Conservation (phyloP, 2,329 filamentous ascomycete species). For the Esteya vermicola region DNA sequence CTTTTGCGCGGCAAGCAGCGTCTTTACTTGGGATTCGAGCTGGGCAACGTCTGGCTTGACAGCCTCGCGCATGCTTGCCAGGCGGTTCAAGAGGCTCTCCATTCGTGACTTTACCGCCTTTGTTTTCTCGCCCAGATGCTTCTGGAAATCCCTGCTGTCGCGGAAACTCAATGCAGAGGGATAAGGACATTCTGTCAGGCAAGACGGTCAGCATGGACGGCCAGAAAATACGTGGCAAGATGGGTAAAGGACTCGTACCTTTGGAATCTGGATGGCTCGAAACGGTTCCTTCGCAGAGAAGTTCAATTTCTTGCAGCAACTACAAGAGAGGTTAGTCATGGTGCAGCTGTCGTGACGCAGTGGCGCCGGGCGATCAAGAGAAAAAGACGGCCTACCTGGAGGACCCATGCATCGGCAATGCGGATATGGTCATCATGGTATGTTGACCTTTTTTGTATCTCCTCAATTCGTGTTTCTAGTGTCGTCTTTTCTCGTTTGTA, state of each 20-base stretch:
- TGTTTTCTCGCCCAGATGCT: constrained; percentile 64
- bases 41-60: constrained; percentile 54
- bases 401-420: constrained; percentile 84
- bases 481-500: constrained; percentile 83
- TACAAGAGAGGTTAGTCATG: constrained; percentile 16
- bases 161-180: constrained; percentile 47
- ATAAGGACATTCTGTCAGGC: constrained; percentile 38
- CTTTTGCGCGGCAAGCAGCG: constrained; percentile 70
- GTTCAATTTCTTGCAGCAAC: constrained; percentile 50
- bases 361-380: not conserved
- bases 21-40: constrained; percentile 61
- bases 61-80: constrained; percentile 35
- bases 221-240: not conserved
- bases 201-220: not conserved
- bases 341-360: too few species aligned
- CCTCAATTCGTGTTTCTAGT: constrained; percentile 66
- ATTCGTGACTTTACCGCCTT: constrained; percentile 64
- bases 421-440: constrained; percentile 90
- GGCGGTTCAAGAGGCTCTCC: constrained; percentile 48
- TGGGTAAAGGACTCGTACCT: constrained; percentile 17
- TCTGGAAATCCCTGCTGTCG: constrained; percentile 58
- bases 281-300: constrained; percentile 38
- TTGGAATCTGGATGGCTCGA: constrained; percentile 26
- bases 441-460: constrained; percentile 61
- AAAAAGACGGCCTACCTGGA: constrained; percentile 48